phyloP scores from a whole-genome alignment of 108 stramenopile genomes.

The Hondaea fermentalgiana region DNA sequence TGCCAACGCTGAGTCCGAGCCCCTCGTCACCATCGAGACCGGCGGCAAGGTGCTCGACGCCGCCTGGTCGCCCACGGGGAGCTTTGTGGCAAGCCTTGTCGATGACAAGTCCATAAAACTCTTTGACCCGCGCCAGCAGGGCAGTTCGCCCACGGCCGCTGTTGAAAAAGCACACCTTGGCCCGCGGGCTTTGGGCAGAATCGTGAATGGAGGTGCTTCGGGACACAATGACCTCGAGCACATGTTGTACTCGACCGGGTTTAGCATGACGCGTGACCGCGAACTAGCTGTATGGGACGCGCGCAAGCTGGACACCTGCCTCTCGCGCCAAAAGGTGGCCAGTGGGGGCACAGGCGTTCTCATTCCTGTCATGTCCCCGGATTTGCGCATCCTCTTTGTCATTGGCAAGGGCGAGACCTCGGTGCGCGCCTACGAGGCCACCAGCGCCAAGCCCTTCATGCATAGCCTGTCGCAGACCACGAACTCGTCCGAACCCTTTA shows the following conservation, averaged over 20 bases:
- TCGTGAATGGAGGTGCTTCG: neutral
- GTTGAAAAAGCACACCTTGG: neutral
- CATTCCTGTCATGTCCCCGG: neutral
- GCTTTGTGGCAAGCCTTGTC: neutral
- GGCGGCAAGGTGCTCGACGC: neutral
- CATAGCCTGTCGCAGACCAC: neutral
- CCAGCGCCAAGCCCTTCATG: neutral
- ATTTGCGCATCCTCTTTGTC: neutral
- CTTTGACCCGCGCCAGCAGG: neutral
- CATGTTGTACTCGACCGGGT: neutral
- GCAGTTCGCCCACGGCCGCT: neutral
- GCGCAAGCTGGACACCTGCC: neutral
- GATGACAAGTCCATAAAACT: constrained; percentile 9
- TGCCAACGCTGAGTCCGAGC: too few species aligned
- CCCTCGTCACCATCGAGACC: neutral
- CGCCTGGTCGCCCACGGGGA: neutral
- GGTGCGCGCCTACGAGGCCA: neutral
- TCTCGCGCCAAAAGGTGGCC: neutral
- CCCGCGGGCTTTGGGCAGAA: neutral
- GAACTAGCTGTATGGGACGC: constrained; percentile 11
- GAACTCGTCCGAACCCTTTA: neutral
- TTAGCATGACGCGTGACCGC: neutral
- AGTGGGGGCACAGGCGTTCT: neutral
- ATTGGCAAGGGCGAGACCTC: constrained; percentile 1
- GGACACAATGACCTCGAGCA: neutral